phyloP scores from a whole-genome alignment of 768 basidiomycete species.

The Sutorius australiensis region DNA sequence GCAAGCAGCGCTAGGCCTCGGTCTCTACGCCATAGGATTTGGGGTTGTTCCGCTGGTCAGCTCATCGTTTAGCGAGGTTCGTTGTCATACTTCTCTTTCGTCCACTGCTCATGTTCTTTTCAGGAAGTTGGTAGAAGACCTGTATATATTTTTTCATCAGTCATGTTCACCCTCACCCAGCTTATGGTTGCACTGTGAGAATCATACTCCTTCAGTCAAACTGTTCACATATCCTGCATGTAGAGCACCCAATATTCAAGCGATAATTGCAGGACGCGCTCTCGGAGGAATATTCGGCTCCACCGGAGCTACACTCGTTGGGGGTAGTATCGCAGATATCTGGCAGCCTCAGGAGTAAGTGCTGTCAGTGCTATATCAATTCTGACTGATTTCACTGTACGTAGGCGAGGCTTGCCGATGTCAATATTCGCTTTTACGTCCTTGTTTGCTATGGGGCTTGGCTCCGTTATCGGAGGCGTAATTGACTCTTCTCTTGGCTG shows the following conservation, averaged over 20 bases:
- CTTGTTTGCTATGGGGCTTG: slow-evolving; percentile 56
- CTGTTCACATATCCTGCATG: background rate
- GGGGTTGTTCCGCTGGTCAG: slow-evolving; percentile 58
- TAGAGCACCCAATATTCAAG: slow-evolving; percentile 46
- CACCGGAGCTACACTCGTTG: slow-evolving; percentile 62
- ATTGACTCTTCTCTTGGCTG: slow-evolving; percentile 60
- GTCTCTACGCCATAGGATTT: slow-evolving; percentile 56
- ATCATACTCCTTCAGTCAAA: background rate
- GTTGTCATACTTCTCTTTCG: background rate
- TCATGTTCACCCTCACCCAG: slow-evolving; percentile 51
- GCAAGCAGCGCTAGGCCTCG: slow-evolving; percentile 45
- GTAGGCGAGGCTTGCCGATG: slow-evolving; percentile 75
- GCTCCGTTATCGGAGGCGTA: slow-evolving; percentile 61
- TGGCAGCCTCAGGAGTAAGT: slow-evolving; percentile 59
- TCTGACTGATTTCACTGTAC: background rate
- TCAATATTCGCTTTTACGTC: slow-evolving; percentile 59
- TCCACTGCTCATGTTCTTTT: background rate
- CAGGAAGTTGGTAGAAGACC: slow-evolving; percentile 66
- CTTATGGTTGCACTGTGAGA: slow-evolving; percentile 35
- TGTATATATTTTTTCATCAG: slow-evolving; percentile 49
- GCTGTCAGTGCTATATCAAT: background rate
- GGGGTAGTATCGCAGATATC: slow-evolving; percentile 69
- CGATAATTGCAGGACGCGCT: slow-evolving; percentile 55
- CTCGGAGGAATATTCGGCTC: slow-evolving; percentile 62
- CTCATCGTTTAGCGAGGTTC: slow-evolving; percentile 60